phyloP scores from a whole-genome alignment of 495 filamentous ascomycete species.

The Neurospora sp. region DNA sequence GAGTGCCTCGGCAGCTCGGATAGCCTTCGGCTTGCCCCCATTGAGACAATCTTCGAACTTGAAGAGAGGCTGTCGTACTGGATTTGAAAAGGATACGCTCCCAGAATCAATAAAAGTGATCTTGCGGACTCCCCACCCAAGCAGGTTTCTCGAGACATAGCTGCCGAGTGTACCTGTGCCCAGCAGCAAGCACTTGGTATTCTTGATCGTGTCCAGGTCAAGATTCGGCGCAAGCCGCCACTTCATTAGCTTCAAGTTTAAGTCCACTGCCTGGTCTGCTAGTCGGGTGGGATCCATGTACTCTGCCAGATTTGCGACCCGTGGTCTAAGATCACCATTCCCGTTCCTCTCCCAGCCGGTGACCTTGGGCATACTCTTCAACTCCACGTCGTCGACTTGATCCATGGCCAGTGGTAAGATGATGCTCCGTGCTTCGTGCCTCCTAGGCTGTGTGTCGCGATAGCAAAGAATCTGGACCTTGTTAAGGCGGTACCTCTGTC shows the following conservation, averaged over 20 bases:
- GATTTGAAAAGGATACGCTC: constrained; percentile 94
- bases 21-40: constrained; percentile 77
- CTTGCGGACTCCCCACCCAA: constrained; percentile 95
- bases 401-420: constrained; percentile 59
- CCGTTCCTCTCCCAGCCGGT: constrained; percentile 91
- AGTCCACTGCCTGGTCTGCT: constrained; percentile 91
- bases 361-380: constrained; percentile 62
- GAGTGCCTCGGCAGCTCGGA: constrained; percentile 69
- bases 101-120: constrained; percentile 96
- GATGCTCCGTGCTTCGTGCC: constrained; percentile 71
- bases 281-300: constrained; percentile 82
- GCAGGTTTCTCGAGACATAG: constrained; percentile 80
- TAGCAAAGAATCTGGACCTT: constrained; percentile 84
- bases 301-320: constrained; percentile 69
- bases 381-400: constrained; percentile 24
- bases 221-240: constrained; percentile 89
- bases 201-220: constrained; percentile 79
- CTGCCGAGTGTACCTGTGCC: constrained; percentile 90
- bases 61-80: constrained; percentile 88
- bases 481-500: constrained; percentile 65
- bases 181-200: constrained; percentile 85
- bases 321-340: constrained; percentile 61
- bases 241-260: constrained; percentile 97
- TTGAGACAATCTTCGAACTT: constrained; percentile 79
- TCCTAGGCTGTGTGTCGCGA: constrained; percentile 63